Percentiles rank a stretch among this genome's conserved stretches.
Conservation (phyloP, 164 flowering plant genomes). For the Magnolia sinica region DNA sequence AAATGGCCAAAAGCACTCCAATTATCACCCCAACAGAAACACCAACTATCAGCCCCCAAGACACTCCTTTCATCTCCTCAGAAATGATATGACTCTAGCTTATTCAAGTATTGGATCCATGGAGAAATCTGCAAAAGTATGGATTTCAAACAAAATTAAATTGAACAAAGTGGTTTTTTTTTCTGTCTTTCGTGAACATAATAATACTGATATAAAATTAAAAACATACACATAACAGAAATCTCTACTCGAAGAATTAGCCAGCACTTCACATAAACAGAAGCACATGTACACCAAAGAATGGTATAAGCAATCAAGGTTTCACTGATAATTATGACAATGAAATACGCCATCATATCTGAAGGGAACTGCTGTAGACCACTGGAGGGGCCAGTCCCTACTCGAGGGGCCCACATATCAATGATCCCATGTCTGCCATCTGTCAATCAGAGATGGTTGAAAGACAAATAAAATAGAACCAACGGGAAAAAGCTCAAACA, state of each 20-base stretch:
- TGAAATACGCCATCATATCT: too few species aligned
- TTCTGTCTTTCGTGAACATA: neutral
- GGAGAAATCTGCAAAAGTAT: constrained; percentile 4
- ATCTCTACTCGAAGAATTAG: neutral
- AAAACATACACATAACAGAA: neutral
- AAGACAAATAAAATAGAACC: too few species aligned
- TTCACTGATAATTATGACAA: neutral
- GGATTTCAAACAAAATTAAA: neutral
- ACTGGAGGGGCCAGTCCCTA: neutral
- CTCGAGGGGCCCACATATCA: neutral
- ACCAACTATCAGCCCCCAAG: constrained; percentile 81
- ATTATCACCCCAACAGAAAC: constrained; percentile 85
- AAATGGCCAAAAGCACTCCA: constrained; percentile 74
- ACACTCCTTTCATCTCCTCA: constrained; percentile 60
- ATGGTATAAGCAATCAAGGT: neutral
- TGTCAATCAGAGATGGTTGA: neutral
- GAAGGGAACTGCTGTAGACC: too few species aligned
- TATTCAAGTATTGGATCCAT: neutral
- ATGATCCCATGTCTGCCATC: neutral
- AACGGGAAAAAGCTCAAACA: too few species aligned
- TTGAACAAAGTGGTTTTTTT: neutral
- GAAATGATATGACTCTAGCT: neutral
- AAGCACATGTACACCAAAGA: neutral
- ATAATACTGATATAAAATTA: neutral
- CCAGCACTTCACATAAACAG: neutral